These are phyloP conservation scores for Podospora pseudocomata DNA, from an alignment of 495 filamentous ascomycete genomes.

Conservation along the genomic window DNA sequence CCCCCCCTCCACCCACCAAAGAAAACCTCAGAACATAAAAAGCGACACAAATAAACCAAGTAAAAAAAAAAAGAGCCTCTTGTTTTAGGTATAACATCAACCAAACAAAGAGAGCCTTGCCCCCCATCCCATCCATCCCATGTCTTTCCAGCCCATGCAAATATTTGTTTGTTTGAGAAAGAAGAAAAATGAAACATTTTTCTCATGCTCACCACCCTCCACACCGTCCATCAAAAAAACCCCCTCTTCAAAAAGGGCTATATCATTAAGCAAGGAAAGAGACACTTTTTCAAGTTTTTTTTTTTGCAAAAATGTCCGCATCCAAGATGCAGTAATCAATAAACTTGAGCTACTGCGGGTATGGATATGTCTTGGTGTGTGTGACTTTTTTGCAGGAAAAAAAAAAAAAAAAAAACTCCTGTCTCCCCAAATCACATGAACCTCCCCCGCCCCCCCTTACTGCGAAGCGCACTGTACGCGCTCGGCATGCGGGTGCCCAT, in stretches of 20 bases:
- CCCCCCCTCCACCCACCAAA: background rate
- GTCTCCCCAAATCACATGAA: background rate
- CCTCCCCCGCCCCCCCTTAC: conserved; percentile 64
- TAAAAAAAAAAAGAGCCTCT: background rate
- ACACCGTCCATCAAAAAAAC: background rate
- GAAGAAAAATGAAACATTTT: background rate
- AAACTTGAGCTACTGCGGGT: background rate
- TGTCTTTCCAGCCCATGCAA: background rate
- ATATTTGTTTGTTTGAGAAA: background rate
- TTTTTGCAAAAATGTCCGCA: background rate
- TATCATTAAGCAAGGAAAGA: conserved; percentile 4
- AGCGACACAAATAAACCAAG: background rate
- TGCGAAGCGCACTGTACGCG: conserved; percentile 97
- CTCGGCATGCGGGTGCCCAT: conserved; percentile 72
- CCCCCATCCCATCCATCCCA: background rate
- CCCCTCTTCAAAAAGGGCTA: background rate
- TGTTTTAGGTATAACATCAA: background rate
- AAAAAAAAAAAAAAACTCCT: background rate
- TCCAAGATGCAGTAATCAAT: background rate
- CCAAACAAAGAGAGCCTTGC: background rate
- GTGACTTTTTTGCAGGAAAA: background rate
- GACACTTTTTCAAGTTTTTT: no score
- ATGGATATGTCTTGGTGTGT: background rate
- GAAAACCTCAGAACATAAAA: background rate
- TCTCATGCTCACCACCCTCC: background rate